Evolutionary conservation across 345 rosid genomes (phyloP).

Genomic region (Gossypium raimondii): DNA sequence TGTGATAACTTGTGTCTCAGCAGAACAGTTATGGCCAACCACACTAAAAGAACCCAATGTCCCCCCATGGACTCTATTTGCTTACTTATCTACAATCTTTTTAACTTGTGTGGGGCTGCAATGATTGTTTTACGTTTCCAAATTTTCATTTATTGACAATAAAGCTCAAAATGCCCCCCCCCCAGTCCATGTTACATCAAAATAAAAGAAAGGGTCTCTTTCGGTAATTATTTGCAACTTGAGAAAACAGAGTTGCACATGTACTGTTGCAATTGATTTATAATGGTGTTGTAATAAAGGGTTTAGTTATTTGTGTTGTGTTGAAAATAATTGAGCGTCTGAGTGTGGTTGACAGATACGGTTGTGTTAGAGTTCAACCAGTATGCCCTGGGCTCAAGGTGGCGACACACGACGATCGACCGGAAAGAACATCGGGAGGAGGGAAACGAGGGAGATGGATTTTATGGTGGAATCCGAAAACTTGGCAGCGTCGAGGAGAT

Average conservation of each 20-base stretch:
- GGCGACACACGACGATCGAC: constrained; percentile 56
- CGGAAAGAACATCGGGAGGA: constrained; percentile 71
- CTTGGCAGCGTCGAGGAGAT: constrained; percentile 50
- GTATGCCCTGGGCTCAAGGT: constrained; percentile 62
- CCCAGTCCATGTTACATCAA: constrained; percentile 14
- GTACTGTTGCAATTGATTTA: neutral
- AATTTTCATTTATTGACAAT: constrained; percentile 21
- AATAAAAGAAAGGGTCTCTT: constrained; percentile 7
- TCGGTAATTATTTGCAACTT: constrained; percentile 17
- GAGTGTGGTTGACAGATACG: constrained; percentile 43
- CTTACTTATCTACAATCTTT: constrained; percentile 30
- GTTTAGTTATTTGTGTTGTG: neutral
- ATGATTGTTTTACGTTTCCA: constrained; percentile 9
- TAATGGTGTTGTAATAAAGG: neutral
- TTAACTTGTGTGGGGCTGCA: constrained; percentile 34
- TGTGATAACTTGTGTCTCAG: constrained; percentile 51
- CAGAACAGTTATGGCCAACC: constrained; percentile 55
- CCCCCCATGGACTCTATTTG: constrained; percentile 25
- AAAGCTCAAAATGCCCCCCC: constrained; percentile 13
- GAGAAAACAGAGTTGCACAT: neutral
- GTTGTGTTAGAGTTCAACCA: constrained; percentile 66
- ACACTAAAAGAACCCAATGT: constrained; percentile 32
- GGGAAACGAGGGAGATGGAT: constrained; percentile 83
- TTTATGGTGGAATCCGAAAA: constrained; percentile 85
- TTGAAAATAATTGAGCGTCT: neutral